Base-by-base conservation (phyloP, 768 basidiomycete genomes). In the Pleurotus eryngii region DNA sequence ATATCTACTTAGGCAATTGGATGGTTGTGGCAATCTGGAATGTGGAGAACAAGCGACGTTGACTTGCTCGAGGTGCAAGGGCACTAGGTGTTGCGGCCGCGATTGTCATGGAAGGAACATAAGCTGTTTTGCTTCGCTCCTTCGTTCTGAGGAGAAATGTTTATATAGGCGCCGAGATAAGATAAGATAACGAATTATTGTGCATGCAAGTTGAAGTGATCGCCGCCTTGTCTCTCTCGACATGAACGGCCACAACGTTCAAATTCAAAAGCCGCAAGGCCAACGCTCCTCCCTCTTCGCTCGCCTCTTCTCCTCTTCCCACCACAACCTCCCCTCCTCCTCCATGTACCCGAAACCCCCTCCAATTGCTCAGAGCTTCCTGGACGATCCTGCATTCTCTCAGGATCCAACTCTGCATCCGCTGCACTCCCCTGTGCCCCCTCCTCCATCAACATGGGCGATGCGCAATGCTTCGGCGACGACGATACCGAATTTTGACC, bases 331-430 rank as follows among this genome's bases (percentile, higher is more conserved):
- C 9, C 30, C 30, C 20, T 54, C 51, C 17, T 38, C 14, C n/a
- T 54, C 51, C 17, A 54, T 42, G 51, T 18, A 49, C 26, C 46
- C 55, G 60, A 65, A 57, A 49, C 45, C 22, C 59, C 64, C 39
- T 56, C 67, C 68, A 63, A 49, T 68, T 62, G 50, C 72, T 17
- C 59, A 53, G 64, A 59, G 70, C 5, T 22, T 77, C 3, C 73
- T 76, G 53, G 74, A 80, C 63, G 81, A 82, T 62, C 84, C 82
- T 49, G 84, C 84, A 0, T 85, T 85, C 72, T 84, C 83, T 60
- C 61, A 77, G 53, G 78, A 84, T 70, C 84, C 83, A 15, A 72
- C 71, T 54, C 64, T 73, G 3, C 72, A 86, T 67, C 84, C 82
- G 1, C 75, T 71, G 37, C 43, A 50, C 20, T n/a, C 49, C 5